Percentiles rank a stretch among this genome's conserved stretches.
Conservation (phyloP, 1,139 yeast genomes). For the Yamadazyma triangularis region DNA sequence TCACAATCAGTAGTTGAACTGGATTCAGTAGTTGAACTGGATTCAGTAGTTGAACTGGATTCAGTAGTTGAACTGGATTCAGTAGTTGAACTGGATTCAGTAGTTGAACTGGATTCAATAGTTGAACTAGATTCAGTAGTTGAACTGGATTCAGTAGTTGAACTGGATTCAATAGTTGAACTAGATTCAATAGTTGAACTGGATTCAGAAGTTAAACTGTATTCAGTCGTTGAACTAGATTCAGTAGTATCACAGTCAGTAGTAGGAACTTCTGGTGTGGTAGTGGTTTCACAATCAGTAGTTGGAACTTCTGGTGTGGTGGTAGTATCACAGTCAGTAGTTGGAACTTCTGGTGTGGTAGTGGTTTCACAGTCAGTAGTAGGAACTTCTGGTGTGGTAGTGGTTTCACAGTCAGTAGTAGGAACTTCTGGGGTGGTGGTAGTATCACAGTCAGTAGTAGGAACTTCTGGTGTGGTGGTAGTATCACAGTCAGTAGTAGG, state of each 20-base stretch:
- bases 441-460: conserved; percentile 1
- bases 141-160: conserved; percentile 2
- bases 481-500: conserved; percentile 5
- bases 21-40: conserved; percentile 2
- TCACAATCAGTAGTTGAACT: conserved; percentile 1
- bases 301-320: conserved; percentile 2
- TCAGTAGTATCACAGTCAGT: conserved; percentile 19
- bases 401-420: neutral
- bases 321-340: conserved; percentile 2
- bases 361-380: conserved; percentile 16
- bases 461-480: neutral
- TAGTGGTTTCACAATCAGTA: neutral
- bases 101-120: conserved; percentile 3
- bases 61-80: conserved; percentile 1
- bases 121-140: conserved; percentile 18
- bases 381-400: conserved; percentile 1
- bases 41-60: conserved; percentile 1
- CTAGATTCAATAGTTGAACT: conserved; percentile 3
- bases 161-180: conserved; percentile 5
- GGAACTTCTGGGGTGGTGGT: conserved; percentile 2
- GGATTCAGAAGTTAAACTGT: conserved; percentile 3
- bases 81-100: conserved; percentile 1
- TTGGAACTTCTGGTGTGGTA: conserved; percentile 3
- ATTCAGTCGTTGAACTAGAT: neutral
- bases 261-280: conserved; percentile 5